Percentiles rank a stretch among this genome's conserved stretches.
phyloP scores from a whole-genome alignment of 495 filamentous ascomycete species.

The Articulospora tetracladia region DNA sequence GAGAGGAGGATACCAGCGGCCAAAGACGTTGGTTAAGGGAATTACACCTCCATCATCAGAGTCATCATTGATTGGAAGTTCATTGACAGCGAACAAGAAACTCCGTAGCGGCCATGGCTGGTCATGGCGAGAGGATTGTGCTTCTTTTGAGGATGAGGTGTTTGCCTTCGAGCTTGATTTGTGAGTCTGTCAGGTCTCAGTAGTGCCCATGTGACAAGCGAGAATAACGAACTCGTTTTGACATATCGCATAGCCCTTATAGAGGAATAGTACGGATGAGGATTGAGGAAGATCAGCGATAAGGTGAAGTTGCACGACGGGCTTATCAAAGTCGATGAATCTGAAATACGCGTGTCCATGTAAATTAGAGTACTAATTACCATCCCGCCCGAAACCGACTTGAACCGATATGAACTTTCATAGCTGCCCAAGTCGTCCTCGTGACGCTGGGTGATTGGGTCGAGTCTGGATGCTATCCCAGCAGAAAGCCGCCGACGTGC shows the following conservation, averaged over 20 bases:
- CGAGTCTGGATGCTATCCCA: background rate
- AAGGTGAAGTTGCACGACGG: background rate
- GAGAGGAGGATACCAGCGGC: constrained; percentile 5
- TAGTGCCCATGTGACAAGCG: background rate
- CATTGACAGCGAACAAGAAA: constrained; percentile 18
- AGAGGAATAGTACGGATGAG: background rate
- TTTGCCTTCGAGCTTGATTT: constrained; percentile 1
- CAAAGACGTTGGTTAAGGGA: background rate
- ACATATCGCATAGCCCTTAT: background rate
- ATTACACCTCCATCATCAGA: background rate
- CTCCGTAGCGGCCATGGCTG: background rate
- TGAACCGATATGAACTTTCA: constrained; percentile 5
- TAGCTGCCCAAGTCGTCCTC: constrained; percentile 15
- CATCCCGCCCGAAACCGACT: background rate
- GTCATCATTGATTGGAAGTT: constrained; percentile 8
- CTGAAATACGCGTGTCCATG: background rate
- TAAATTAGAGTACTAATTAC: background rate
- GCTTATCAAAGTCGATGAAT: background rate
- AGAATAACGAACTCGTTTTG: background rate
- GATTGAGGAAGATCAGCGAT: background rate
- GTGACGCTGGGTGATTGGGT: constrained; percentile 13
- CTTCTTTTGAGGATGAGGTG: background rate
- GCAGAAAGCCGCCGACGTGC: constrained; percentile 10
- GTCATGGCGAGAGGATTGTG: background rate
- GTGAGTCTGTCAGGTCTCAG: background rate